Percentiles rank a stretch among this genome's conserved stretches.
Conservation (phyloP, 140 eudicot genomes). For the Erigeron philadelphicus region DNA sequence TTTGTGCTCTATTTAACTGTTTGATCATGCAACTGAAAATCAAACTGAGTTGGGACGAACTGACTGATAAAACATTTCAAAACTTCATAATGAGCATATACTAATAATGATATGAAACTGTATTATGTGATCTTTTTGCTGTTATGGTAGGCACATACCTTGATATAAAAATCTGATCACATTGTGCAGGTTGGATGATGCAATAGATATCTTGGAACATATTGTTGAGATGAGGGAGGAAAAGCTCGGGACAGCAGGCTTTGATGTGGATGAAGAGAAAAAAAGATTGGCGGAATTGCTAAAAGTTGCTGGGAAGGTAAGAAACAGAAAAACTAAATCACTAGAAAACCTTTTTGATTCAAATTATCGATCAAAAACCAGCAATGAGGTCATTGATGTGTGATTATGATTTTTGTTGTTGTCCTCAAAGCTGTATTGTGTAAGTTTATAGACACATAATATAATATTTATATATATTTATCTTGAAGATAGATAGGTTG, state of each 20-base stretch:
- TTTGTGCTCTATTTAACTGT: not conserved
- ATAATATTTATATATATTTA: not conserved
- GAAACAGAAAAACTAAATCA: conserved; percentile 53
- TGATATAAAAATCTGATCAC: conserved; percentile 11
- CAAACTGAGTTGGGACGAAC: not conserved
- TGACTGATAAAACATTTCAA: not conserved
- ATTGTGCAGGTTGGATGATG: conserved; percentile 65
- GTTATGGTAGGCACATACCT: not conserved
- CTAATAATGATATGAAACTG: not conserved
- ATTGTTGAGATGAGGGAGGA: conserved; percentile 73
- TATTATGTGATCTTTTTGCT: not conserved
- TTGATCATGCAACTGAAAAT: not conserved
- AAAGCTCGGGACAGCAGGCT: conserved; percentile 68
- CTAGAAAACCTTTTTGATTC: conserved; percentile 53
- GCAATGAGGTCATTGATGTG: conserved; percentile 40
- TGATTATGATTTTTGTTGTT: conserved; percentile 23
- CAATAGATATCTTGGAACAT: conserved; percentile 60
- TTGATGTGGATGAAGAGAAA: conserved; percentile 72
- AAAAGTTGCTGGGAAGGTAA: conserved; percentile 59
- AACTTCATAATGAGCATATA: not conserved
- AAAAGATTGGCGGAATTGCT: conserved; percentile 60
- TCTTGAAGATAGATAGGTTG: conserved; percentile 21
- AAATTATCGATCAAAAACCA: conserved; percentile 31
- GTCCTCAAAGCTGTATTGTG: conserved; percentile 16
- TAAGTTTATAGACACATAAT: conserved; percentile 22